Evolutionary conservation across 805 yeast genomes (phyloP).

Genomic region (Clavispora carvajalis): DNA sequence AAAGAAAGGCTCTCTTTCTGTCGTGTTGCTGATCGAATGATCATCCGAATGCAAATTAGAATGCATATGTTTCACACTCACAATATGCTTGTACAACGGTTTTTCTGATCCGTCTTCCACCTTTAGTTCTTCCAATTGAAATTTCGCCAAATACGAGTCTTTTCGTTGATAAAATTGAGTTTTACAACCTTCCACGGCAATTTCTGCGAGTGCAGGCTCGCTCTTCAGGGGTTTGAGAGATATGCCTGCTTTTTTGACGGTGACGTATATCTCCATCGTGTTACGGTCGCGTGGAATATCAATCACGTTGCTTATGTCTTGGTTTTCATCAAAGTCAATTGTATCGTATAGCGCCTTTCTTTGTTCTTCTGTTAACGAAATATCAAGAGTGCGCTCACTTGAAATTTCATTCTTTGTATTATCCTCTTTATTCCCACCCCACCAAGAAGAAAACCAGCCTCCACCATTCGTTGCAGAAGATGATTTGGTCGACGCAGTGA

Average conservation of each 20-base stretch:
- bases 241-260: slow-evolving; percentile 73
- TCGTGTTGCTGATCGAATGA: slow-evolving; percentile 6
- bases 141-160: slow-evolving; percentile 66
- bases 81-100: slow-evolving; percentile 80
- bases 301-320: slow-evolving; percentile 38
- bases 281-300: slow-evolving; percentile 72
- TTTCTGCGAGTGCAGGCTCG: slow-evolving; percentile 57
- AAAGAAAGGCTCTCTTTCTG: slow-evolving; percentile 61
- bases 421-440: slow-evolving; percentile 49
- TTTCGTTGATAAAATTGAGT: slow-evolving; percentile 71
- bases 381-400: slow-evolving; percentile 22
- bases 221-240: slow-evolving; percentile 43
- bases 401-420: slow-evolving; percentile 33
- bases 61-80: slow-evolving; percentile 67
- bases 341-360: slow-evolving; percentile 87
- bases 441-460: slow-evolving; percentile 68
- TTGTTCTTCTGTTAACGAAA: slow-evolving; percentile 72
- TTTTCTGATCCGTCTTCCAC: slow-evolving; percentile 82
- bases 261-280: slow-evolving; percentile 60
- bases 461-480: slow-evolving; percentile 14
- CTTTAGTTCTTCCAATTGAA: slow-evolving; percentile 73
- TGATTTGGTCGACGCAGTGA: slow-evolving; percentile 14
- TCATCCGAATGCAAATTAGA: slow-evolving; percentile 26
- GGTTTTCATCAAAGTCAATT: slow-evolving; percentile 78
- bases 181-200: slow-evolving; percentile 77